Conservation (phyloP, 176 grass and related monocot species). For the Coix lacrymajobi region DNA sequence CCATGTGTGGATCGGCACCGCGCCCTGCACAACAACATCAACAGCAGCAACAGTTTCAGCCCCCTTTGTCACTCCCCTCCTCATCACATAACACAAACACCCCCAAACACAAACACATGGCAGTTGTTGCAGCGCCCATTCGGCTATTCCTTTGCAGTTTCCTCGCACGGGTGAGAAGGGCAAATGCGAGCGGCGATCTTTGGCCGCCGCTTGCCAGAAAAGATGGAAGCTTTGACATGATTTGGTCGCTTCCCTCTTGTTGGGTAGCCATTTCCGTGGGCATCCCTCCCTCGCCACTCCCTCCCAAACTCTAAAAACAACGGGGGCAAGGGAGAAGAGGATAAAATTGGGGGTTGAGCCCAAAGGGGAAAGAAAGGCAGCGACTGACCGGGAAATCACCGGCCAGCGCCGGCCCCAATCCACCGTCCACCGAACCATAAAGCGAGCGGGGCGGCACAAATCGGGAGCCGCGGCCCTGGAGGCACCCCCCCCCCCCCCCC, state of each 20-base stretch:
- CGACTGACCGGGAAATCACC: slow-evolving; percentile 41
- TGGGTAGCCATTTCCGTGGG: slow-evolving; percentile 36
- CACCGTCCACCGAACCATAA: slow-evolving; percentile 28
- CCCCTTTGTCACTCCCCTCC: no score
- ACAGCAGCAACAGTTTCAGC: background rate
- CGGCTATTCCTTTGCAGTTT: slow-evolving; percentile 24
- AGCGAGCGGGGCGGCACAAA: slow-evolving; percentile 22
- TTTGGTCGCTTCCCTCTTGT: slow-evolving; percentile 11
- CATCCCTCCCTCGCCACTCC: background rate
- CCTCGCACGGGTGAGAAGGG: slow-evolving; percentile 15
- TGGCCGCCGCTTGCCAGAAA: slow-evolving; percentile 28
- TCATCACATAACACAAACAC: background rate
- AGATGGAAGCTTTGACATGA: slow-evolving; percentile 44
- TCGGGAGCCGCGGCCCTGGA: background rate
- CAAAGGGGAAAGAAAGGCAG: slow-evolving; percentile 58
- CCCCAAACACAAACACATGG: background rate
- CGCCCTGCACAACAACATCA: slow-evolving; percentile 47
- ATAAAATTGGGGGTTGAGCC: slow-evolving; percentile 51
- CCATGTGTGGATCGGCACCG: slow-evolving; percentile 87
- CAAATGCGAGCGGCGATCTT: slow-evolving; percentile 29
- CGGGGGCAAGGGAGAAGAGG: slow-evolving; percentile 18
- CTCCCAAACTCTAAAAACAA: slow-evolving; percentile 15
- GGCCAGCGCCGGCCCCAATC: slow-evolving; percentile 31
- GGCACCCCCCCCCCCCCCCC: slow-evolving; percentile 12
- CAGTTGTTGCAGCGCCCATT: no score